Evolutionary conservation across 768 basidiomycete genomes (phyloP), one percentile per base, ranked within the genome.

Genomic region (Leccinum subtestaceum): DNA sequence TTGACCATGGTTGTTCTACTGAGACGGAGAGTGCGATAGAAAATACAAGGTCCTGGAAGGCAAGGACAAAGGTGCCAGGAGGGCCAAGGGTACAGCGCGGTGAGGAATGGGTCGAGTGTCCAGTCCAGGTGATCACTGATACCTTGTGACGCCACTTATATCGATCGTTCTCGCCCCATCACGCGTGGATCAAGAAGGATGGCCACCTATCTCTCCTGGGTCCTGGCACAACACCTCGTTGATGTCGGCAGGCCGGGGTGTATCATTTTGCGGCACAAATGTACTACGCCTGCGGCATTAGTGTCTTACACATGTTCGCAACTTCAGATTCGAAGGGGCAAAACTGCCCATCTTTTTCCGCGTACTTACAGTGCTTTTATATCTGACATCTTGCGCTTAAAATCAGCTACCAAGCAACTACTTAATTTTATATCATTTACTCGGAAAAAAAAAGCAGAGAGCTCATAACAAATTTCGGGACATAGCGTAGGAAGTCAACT

Each of bases 181-280:
- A 25, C 48, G 52, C 2, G 47, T 32, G 55, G 49, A 31, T 46
- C 11, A 56, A 31, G 47, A 25, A 29, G 52, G 25, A 46, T n/a
- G n/a, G 38, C 19, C 48, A 25, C 10, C 11, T 27, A 51, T 47
- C 15, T 46, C 57, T 49, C 56, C 53, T 13, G 32, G 12, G 12
- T 12, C 32, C 32, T 34, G 32, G 32, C 57, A 48, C 56, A 58
- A 46, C 5, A 52, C 68, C 68, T 65, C 68, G 52, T 58, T 68
- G 55, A 54, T 55, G 52, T 13, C 59, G 50, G 60, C 55, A 64
- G 62, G 60, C 51, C 40, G 3, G 9, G 19, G 43, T 29, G 21
- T 48, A 32, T 43, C 55, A 10, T 57, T 52, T 49, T 54, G 67
- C 29, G 43, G 52, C 48, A 34, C 5, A 36, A 53, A 52, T 53